Percentiles rank a stretch among this genome's conserved stretches.
Conservation (phyloP, 1,284 basidiomycete species). For the Flammula alnicola region DNA sequence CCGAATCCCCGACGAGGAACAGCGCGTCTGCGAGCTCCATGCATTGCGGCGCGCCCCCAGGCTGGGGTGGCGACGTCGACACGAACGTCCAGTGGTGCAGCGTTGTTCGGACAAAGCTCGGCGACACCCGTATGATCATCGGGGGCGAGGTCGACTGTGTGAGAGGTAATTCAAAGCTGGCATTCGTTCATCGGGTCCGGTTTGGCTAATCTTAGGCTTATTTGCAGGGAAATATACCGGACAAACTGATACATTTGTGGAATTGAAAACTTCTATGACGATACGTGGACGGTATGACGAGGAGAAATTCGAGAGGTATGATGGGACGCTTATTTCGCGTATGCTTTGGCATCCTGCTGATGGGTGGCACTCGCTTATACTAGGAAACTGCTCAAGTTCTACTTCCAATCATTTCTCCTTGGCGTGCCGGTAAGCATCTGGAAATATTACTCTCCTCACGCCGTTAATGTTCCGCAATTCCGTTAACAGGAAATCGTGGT, state of each 20-base stretch:
- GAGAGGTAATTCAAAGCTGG: too few species aligned
- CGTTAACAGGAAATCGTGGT: constrained; percentile 88
- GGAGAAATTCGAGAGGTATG: constrained; percentile 81
- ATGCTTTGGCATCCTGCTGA: constrained; percentile 10
- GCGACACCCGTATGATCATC: constrained; percentile 77
- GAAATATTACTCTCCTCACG: constrained; percentile 8
- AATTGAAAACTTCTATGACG: constrained; percentile 90
- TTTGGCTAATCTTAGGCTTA: constrained; percentile 15
- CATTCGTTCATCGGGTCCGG: too few species aligned
- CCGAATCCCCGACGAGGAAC: constrained; percentile 36
- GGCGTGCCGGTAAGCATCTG: constrained; percentile 77
- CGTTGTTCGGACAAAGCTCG: constrained; percentile 89
- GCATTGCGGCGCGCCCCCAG: constrained; percentile 41
- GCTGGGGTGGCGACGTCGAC: constrained; percentile 89
- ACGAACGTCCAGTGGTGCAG: constrained; percentile 97
- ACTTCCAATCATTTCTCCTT: constrained; percentile 93
- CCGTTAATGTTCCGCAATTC: too few species aligned
- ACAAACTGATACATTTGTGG: constrained; percentile 73
- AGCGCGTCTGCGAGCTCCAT: not conserved
- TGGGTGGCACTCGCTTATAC: constrained; percentile 13
- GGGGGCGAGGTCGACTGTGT: constrained; percentile 98
- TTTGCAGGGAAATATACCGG: constrained; percentile 59
- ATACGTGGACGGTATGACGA: constrained; percentile 77
- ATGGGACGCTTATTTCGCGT: constrained; percentile 4
- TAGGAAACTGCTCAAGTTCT: constrained; percentile 93